These are phyloP conservation scores for Entomortierella beljakovae DNA, from an alignment of 192 early-diverging fungal species.

Conservation along the genomic window DNA sequence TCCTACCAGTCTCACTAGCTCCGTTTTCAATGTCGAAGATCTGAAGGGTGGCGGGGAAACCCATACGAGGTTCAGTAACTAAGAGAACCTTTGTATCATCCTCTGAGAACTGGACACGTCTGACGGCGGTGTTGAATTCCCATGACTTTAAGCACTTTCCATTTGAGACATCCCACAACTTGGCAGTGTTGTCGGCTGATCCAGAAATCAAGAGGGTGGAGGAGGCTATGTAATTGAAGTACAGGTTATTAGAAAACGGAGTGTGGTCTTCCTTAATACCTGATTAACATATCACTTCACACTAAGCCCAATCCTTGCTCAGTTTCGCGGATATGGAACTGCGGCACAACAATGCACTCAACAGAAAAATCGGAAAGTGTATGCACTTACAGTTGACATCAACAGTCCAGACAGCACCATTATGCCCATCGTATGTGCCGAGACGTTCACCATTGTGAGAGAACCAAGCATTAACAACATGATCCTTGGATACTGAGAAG, in stretches of 20 bases:
- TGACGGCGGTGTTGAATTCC: slow-evolving; percentile 91
- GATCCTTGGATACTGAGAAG: slow-evolving; percentile 96
- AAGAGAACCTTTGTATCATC: slow-evolving; percentile 89
- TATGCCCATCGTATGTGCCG: slow-evolving; percentile 93
- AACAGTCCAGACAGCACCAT: slow-evolving; percentile 94
- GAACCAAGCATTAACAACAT: slow-evolving; percentile 94
- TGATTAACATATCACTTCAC: too few species aligned
- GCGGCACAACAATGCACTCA: not conserved
- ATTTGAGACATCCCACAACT: slow-evolving; percentile 93
- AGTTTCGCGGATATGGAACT: too few species aligned
- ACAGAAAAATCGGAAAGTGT: not conserved
- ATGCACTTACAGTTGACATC: slow-evolving; percentile 83
- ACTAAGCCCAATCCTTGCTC: too few species aligned
- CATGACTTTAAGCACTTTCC: slow-evolving; percentile 93
- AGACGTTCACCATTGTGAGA: slow-evolving; percentile 98
- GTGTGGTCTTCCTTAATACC: too few species aligned
- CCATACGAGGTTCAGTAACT: slow-evolving; percentile 98
- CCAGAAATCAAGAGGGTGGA: slow-evolving; percentile 86
- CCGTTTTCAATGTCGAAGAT: slow-evolving; percentile 81
- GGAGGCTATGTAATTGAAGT: slow-evolving; percentile 58
- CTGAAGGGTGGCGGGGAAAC: slow-evolving; percentile 85
- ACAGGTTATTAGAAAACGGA: not conserved
- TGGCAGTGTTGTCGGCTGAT: slow-evolving; percentile 91
- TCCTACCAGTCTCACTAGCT: slow-evolving; percentile 66
- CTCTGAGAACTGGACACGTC: slow-evolving; percentile 90